These are phyloP conservation scores for Acer saccharum DNA, from an alignment of 345 rosid genomes.

Conservation along the genomic window DNA sequence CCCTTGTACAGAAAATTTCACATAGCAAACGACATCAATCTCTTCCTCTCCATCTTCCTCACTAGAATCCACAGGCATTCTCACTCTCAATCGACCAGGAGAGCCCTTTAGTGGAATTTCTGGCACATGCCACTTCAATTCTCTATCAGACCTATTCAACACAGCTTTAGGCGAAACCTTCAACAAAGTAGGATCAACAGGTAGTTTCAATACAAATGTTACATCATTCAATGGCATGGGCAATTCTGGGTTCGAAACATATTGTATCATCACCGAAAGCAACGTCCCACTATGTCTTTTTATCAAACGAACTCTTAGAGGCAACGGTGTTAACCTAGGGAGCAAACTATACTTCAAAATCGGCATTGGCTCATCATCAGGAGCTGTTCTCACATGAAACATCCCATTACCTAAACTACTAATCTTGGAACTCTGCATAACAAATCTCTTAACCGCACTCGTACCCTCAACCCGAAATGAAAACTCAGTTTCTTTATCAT, in stretches of 20 bases:
- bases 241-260: slow-evolving; percentile 83
- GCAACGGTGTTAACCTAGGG: slow-evolving; percentile 83
- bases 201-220: slow-evolving; percentile 82
- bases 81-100: slow-evolving; percentile 77
- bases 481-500: slow-evolving; percentile 87
- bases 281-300: slow-evolving; percentile 88
- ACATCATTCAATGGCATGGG: slow-evolving; percentile 66
- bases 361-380: slow-evolving; percentile 90
- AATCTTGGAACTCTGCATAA: slow-evolving; percentile 65
- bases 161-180: slow-evolving; percentile 95
- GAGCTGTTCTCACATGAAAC: slow-evolving; percentile 91
- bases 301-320: slow-evolving; percentile 82
- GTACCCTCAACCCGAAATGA: slow-evolving; percentile 86
- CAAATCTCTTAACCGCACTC: slow-evolving; percentile 69
- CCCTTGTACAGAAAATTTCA: slow-evolving; percentile 76
- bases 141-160: slow-evolving; percentile 78
- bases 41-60: slow-evolving; percentile 70
- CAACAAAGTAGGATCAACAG: slow-evolving; percentile 88
- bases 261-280: slow-evolving; percentile 97
- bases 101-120: slow-evolving; percentile 75
- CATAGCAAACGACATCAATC: slow-evolving; percentile 71
- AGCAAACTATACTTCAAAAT: slow-evolving; percentile 85
- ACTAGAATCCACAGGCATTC: slow-evolving; percentile 80
- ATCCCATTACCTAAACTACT: slow-evolving; percentile 88
- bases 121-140: slow-evolving; percentile 89